Conservation (phyloP, 805 yeast species). For the Nakazawaea ambrosiae region DNA sequence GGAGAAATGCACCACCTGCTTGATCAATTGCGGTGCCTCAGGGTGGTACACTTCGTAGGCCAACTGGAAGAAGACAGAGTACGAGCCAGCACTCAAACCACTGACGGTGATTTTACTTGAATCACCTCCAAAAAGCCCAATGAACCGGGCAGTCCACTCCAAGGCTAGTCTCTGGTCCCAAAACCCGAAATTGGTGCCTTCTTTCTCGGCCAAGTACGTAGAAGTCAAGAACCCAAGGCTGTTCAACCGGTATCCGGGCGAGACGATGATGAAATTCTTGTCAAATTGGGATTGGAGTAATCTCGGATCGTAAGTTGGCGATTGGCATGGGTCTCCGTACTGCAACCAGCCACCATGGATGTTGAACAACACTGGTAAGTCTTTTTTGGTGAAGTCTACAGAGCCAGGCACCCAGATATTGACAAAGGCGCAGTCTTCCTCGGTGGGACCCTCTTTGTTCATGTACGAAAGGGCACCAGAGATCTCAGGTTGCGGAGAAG, state of each 20-base stretch:
- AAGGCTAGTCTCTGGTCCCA: slow-evolving; percentile 42
- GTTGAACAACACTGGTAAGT: slow-evolving; percentile 31
- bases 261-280: slow-evolving; percentile 28
- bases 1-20: slow-evolving; percentile 29
- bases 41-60: slow-evolving; percentile 36
- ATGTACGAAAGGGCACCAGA: slow-evolving; percentile 1
- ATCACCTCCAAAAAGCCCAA: slow-evolving; percentile 41
- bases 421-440: slow-evolving; percentile 27
- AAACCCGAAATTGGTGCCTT: slow-evolving; percentile 29
- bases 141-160: slow-evolving; percentile 38
- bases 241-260: slow-evolving; percentile 34
- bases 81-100: slow-evolving; percentile 43
- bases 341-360: slow-evolving; percentile 41
- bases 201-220: slow-evolving; percentile 29
- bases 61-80: slow-evolving; percentile 33
- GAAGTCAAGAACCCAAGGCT: slow-evolving; percentile 29
- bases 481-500: slow-evolving; percentile 22
- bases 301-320: slow-evolving; percentile 14
- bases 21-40: slow-evolving; percentile 30
- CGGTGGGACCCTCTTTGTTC: background rate
- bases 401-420: slow-evolving; percentile 33
- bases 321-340: slow-evolving; percentile 22
- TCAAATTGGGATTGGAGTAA: slow-evolving; percentile 19
- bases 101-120: slow-evolving; percentile 32
- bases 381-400: background rate